phyloP scores from a whole-genome alignment of 495 filamentous ascomycete species.

The Podospora pseudocomata region DNA sequence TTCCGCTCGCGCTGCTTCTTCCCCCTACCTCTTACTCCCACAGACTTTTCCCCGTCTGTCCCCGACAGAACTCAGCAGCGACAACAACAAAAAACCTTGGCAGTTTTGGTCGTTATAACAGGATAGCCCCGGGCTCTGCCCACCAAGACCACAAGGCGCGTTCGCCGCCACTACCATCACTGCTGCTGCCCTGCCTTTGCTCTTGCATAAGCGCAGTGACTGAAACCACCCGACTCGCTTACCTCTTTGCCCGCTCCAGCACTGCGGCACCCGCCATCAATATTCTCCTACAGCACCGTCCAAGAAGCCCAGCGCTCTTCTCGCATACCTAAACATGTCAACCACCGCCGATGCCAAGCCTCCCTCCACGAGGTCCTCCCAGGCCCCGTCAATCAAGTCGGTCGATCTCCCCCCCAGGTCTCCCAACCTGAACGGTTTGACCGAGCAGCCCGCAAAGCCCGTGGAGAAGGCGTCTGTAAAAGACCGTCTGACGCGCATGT shows the following conservation, averaged over 20 bases:
- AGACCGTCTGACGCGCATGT: slow-evolving; percentile 49
- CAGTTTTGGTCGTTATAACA: slow-evolving; percentile 30
- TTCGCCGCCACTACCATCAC: slow-evolving; percentile 33
- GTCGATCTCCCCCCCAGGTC: slow-evolving; percentile 39
- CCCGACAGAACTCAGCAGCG: not conserved
- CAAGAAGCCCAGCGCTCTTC: slow-evolving; percentile 5
- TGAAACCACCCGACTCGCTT: slow-evolving; percentile 24
- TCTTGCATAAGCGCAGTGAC: slow-evolving; percentile 36
- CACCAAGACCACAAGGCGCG: slow-evolving; percentile 28
- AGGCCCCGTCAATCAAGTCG: slow-evolving; percentile 46
- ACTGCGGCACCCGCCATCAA: slow-evolving; percentile 1
- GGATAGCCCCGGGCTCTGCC: slow-evolving; percentile 27
- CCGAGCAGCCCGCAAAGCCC: slow-evolving; percentile 34
- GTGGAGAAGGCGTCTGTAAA: slow-evolving; percentile 48
- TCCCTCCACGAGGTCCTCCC: slow-evolving; percentile 41
- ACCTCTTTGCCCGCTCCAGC: slow-evolving; percentile 16
- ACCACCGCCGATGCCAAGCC: slow-evolving; percentile 29
- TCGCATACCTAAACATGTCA: slow-evolving; percentile 22
- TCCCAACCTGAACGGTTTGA: slow-evolving; percentile 39
- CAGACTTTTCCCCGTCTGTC: slow-evolving; percentile 10
- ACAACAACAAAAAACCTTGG: slow-evolving; percentile 17
- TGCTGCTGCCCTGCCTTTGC: slow-evolving; percentile 18
- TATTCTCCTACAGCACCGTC: slow-evolving; percentile 6
- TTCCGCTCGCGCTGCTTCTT: not conserved
- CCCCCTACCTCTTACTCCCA: slow-evolving; percentile 5